Base-by-base conservation (phyloP, 257 asterid genomes). In the Solanum ossicruentum region DNA sequence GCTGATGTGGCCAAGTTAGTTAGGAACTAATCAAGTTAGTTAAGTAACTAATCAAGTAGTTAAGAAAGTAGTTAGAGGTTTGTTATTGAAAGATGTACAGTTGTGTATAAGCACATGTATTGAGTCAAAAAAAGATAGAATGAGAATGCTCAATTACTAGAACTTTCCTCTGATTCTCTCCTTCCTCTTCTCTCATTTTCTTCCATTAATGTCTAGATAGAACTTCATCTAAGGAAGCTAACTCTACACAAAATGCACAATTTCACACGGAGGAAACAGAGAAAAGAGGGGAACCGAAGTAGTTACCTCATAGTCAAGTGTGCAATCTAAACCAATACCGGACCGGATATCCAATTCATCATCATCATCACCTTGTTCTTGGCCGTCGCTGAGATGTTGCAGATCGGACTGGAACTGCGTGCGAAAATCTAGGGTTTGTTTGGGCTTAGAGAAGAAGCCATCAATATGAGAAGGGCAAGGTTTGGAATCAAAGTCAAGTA, bases 281-380 rank as follows among this genome's bases (percentile, higher is more conserved):
- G 10, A 28, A 66, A 66, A 28, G 47, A 28, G 20, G 45, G 45
- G 13, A 79, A 65, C 5, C 43, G 32, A 80, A 80, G 3, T 26
- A 28, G 28, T 32, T 69, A 96, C 99, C 98, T 96, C 98, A 82
- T 80, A 86, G 84, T 96, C 99, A 82, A 96, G 96, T 66, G 98
- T 92, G 90, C 92, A 92, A 85, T 96, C 98, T 58, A 92, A 95
- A 81, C 99, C 98, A 83, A 96, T 93, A 41, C 89, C 91, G 84
- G 98, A 87, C 32, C 85, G 92, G 80, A 94, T 91, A 45, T 94
- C 93, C 87, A 88, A 86, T 18, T 88, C 95, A 8, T 20, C 84
- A 45, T 79, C 75, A 57, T 28, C 52, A 83, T 88, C 32, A 28
- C 32, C 13, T 15, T 11, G 47, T 66, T 28, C 73, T 66, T 66